Evolutionary conservation across 768 basidiomycete genomes (phyloP).

Genomic region (Pisolithus sp.): DNA sequence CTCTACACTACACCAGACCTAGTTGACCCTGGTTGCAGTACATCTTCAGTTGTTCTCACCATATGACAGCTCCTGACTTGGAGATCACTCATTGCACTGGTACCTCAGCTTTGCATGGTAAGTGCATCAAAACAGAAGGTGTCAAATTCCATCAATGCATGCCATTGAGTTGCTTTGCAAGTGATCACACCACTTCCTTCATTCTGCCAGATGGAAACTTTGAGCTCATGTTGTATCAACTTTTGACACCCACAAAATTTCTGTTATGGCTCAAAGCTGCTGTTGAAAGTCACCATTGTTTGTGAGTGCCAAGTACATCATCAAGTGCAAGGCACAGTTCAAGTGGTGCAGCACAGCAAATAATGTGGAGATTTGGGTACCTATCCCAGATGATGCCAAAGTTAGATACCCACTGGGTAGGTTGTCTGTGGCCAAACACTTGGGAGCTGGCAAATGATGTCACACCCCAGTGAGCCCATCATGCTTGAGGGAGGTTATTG

Average conservation of each 20-base stretch:
- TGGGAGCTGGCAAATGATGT: too few relatives aligned
- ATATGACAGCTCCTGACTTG: too few relatives aligned
- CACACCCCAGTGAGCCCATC: too few relatives aligned
- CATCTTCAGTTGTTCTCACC: conserved; percentile 22
- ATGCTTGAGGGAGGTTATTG: too few relatives aligned
- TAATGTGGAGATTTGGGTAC: conserved; percentile 97
- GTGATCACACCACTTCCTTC: conserved; percentile 97
- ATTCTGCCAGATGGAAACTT: conserved; percentile 99
- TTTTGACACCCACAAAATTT: conserved; percentile 93
- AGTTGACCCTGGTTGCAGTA: conserved; percentile 94
- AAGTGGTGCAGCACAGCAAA: conserved; percentile 95
- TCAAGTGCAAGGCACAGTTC: conserved; percentile 95
- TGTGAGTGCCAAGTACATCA: conserved; percentile 91
- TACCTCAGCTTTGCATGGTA: conserved; percentile 75
- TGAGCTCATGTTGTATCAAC: conserved; percentile 96
- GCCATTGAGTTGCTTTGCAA: conserved; percentile 92
- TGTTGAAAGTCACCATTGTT: conserved; percentile 89
- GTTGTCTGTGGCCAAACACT: too few relatives aligned
- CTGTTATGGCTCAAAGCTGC: conserved; percentile 91
- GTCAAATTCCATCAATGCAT: conserved; percentile 99
- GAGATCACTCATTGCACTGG: not conserved
- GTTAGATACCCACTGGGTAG: too few relatives aligned
- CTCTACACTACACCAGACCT: too few relatives aligned
- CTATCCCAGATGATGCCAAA: conserved; percentile 99
- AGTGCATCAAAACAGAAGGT: conserved; percentile 99